Evolutionary conservation across 2,329 filamentous ascomycete species (phyloP).

Genomic region (Nemania abortiva): DNA sequence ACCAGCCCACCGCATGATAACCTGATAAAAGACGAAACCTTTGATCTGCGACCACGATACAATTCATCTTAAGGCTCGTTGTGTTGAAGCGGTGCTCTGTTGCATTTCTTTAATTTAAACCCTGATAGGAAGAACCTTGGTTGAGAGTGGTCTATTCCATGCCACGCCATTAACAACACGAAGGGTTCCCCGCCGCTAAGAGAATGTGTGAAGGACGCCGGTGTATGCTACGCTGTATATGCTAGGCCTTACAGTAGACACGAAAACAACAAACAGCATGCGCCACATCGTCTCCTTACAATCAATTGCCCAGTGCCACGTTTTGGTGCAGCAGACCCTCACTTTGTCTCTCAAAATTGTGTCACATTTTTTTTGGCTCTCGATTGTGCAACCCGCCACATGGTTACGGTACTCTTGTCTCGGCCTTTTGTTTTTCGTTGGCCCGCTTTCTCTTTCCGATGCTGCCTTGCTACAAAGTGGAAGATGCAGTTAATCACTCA

Average conservation of each 20-base stretch:
- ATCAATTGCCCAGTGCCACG: conserved; percentile 36
- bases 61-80: conserved; percentile 2
- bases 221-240: too few species aligned
- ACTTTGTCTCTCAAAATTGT: conserved; percentile 8
- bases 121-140: conserved; percentile 6
- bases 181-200: not conserved
- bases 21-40: conserved; percentile 25
- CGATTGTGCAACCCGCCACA: conserved; percentile 12
- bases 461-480: not conserved
- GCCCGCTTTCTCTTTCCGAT: conserved; percentile 14
- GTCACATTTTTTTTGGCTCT: conserved; percentile 9
- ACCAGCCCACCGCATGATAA: conserved; percentile 3
- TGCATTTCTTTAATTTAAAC: not conserved
- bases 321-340: conserved; percentile 18
- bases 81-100: conserved; percentile 12
- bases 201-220: not conserved
- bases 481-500: not conserved
- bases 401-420: conserved; percentile 12
- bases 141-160: not conserved
- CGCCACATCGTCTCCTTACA: conserved; percentile 29
- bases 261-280: not conserved
- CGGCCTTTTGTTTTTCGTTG: conserved; percentile 17
- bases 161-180: too few species aligned
- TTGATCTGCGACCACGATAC: conserved; percentile 29
- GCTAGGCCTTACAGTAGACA: not conserved